These are phyloP conservation scores for Cymbopogon citratus DNA, from an alignment of 176 grass and related monocot species.

Conservation along the genomic window DNA sequence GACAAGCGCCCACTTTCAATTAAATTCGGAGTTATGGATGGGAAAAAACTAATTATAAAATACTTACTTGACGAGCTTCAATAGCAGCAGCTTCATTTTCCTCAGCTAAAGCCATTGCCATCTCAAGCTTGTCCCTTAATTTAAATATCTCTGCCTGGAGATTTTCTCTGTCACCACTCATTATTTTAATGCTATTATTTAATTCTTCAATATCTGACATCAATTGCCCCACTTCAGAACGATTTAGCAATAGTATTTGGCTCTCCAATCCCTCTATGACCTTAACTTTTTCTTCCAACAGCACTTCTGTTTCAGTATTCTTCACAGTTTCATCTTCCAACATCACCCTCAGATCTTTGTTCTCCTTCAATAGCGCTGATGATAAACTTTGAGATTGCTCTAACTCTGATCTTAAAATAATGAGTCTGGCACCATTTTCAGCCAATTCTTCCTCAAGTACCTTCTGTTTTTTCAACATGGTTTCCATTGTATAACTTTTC, in stretches of 20 bases:
- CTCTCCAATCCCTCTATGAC: slow-evolving; percentile 65
- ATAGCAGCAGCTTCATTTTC: slow-evolving; percentile 84
- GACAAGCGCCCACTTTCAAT: slow-evolving; percentile 9
- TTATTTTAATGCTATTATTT: slow-evolving; percentile 34
- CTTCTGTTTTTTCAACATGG: slow-evolving; percentile 47
- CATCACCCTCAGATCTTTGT: slow-evolving; percentile 50
- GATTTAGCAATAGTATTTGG: slow-evolving; percentile 59
- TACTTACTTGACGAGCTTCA: slow-evolving; percentile 72
- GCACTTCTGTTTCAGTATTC: slow-evolving; percentile 40
- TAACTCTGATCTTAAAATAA: slow-evolving; percentile 58
- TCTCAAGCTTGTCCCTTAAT: slow-evolving; percentile 63
- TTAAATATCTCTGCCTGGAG: slow-evolving; percentile 43
- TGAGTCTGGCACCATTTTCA: slow-evolving; percentile 37
- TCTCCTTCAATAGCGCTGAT: slow-evolving; percentile 49
- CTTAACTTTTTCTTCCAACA: slow-evolving; percentile 58
- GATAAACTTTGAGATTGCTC: slow-evolving; percentile 47
- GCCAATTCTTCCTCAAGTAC: slow-evolving; percentile 50
- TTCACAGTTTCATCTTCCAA: slow-evolving; percentile 54
- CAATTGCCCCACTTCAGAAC: slow-evolving; percentile 40
- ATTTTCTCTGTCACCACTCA: slow-evolving; percentile 43
- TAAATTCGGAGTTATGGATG: neutral
- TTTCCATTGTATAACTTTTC: slow-evolving; percentile 48
- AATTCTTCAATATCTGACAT: slow-evolving; percentile 41
- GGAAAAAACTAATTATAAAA: neutral
- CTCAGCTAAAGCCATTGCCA: slow-evolving; percentile 77